Evolutionary conservation across 805 yeast genomes (phyloP), one percentile per base, ranked within the genome.

Genomic region (Candida manassasensis): DNA sequence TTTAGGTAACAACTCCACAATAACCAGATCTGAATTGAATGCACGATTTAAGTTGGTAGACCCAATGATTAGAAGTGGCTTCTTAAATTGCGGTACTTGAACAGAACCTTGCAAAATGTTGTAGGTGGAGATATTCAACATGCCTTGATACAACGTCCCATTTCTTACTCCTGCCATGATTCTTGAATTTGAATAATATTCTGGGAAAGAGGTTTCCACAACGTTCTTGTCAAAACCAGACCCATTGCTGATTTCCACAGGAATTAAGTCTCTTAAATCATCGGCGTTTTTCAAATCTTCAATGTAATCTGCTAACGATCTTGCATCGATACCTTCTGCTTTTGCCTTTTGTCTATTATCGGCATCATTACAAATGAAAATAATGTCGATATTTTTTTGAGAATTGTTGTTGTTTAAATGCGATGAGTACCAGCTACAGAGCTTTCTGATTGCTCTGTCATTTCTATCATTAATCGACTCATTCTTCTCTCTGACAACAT

Each of bases 1-100:
- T 45, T 84, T 76, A 1, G 97, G 96, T 28, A 93, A 67, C 28
- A 93, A 63, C 59, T 93, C 97, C 4, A 93, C 87, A 30, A 88
- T 84, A 19, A 93, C 97, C 24, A 79, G 74, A 52, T 93, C 99
- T 18, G 96, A 89, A 49, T 85, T 86, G 63, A 90, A 90, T 0
- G 90, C 84, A 59, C 99, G 78, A 57, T 93, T 93, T 47, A 93
- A 61, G 55, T 81, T 80, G 50, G 84, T 85, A 31, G 89, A 72
- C 0, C 98, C 99, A 9, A 84, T 61, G 25, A 93, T 67, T 27
- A 90, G 65, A 19, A 93, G 68, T 1, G 97, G 97, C 54, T 81
- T 83, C 28, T 86, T 80, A 51, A 86, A 81, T 0, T 83, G 75
- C 2, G 81, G 66, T 4, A 84, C 75, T 34, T 77, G 72, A 2